Evolutionary conservation across 306 rosid genomes (phyloP).

Genomic region (Amphicarpaea edgeworthii): DNA sequence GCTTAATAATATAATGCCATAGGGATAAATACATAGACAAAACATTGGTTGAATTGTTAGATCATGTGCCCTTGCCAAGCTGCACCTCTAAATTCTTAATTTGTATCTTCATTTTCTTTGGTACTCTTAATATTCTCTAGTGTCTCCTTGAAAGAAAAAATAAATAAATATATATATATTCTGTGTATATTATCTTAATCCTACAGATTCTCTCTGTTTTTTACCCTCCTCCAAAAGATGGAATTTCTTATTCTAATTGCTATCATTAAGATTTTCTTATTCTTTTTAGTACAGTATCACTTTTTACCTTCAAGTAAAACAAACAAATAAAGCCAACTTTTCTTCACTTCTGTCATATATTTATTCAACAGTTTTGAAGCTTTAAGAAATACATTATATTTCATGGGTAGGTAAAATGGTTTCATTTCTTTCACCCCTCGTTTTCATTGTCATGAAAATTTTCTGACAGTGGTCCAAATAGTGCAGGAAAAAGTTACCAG

Average conservation of each 20-base stretch:
- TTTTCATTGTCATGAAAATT: conserved; percentile 48
- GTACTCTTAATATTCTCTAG: conserved; percentile 45
- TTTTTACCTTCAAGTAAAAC: conserved; percentile 35
- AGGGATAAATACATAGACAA: conserved; percentile 46
- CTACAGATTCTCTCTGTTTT: conserved; percentile 47
- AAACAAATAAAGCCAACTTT: conserved; percentile 45
- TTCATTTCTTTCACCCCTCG: conserved; percentile 41
- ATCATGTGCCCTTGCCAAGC: conserved; percentile 63
- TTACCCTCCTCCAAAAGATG: conserved; percentile 27
- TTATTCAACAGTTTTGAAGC: conserved; percentile 43
- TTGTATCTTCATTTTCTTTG: conserved; percentile 43
- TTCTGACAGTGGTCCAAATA: conserved; percentile 56
- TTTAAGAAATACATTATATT: conserved; percentile 28
- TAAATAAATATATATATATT: neutral
- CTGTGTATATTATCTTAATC: conserved; percentile 20
- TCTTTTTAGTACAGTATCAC: neutral
- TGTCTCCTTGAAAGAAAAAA: conserved; percentile 37
- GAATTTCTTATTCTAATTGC: conserved; percentile 2
- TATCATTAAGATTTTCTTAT: conserved; percentile 27
- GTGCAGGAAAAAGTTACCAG: conserved; percentile 44
- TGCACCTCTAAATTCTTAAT: conserved; percentile 41
- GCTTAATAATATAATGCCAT: conserved; percentile 18
- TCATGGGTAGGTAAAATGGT: conserved; percentile 43
- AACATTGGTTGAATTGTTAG: conserved; percentile 48
- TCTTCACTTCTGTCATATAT: conserved; percentile 40